Base-by-base conservation (phyloP, 1,139 yeast species). In the Scheffersomyces titani region DNA sequence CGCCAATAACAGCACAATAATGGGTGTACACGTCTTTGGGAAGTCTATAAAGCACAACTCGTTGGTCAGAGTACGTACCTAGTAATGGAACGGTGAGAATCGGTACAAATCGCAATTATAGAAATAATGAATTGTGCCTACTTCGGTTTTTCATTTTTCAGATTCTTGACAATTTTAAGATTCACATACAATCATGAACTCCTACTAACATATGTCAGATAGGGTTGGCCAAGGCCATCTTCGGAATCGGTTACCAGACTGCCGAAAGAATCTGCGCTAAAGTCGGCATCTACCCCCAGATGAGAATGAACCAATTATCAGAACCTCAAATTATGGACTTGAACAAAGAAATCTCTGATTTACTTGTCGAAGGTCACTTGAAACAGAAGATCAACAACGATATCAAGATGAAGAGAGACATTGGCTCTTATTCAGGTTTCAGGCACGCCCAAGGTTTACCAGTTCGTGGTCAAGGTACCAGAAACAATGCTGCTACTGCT, bases 391-490 rank as follows among this genome's bases (percentile, higher is more conserved):
- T 93, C 49, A 85, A 89, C 64, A 88, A 87, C 50, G 92, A 94
- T 69, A 94, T 94, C 64, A 84, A 85, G 54, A 78, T 90, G 69
- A 92, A 92, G 83, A 86, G 90, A 73, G 78, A 82, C 61, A 92
- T 89, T 56, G 97, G 97, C 36, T 87, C 96, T 40, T 91, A 89
- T 70, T 88, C 87, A 58, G 99, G 99, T 76, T 75, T 87, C 67
- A 87, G 99, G 76, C 99, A 94, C 71, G 90, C 92, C 54, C 80
- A 85, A 76, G 93, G 96, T 57, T 80, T 89, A 58, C 98, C 98
- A 20, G 98, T 92, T 48, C 88, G 89, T 70, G 99, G 99, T 67
- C 99, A 94, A 80, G 84, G 89, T 61, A 94, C 99, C 19, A 87
- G 92, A 78, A 91, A 89, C 61, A 94, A 94, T 70, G 97, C 96